phyloP scores from a whole-genome alignment of 1,284 basidiomycete species.

The Moesziomyces parantarcticus region DNA sequence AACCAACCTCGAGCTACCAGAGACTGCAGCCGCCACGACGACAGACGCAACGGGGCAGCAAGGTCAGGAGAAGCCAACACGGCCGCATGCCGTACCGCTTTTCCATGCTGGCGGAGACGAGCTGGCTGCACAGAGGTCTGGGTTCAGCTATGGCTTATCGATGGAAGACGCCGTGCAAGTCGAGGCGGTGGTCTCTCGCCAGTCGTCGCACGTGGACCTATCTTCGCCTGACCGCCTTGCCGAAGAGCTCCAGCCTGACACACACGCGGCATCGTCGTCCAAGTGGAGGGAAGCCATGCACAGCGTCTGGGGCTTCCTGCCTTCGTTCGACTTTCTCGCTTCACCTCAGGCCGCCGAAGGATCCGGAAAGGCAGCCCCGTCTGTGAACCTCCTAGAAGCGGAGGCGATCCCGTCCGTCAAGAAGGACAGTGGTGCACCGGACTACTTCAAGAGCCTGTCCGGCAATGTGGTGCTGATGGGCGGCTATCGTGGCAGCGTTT shows the following conservation, averaged over 20 bases:
- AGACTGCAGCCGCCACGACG: background rate
- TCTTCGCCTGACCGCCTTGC: slow-evolving; percentile 7
- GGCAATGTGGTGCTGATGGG: slow-evolving; percentile 67
- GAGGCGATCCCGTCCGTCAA: slow-evolving; percentile 50
- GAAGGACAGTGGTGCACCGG: slow-evolving; percentile 39
- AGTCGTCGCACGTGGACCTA: slow-evolving; percentile 18
- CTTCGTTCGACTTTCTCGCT: slow-evolving; percentile 26
- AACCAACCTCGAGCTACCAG: background rate
- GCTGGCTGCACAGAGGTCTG: slow-evolving; percentile 29
- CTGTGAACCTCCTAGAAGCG: slow-evolving; percentile 28
- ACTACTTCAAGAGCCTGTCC: slow-evolving; percentile 57
- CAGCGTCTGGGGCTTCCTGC: slow-evolving; percentile 43
- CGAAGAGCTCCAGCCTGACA: slow-evolving; percentile 6
- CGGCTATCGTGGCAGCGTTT: slow-evolving; percentile 65
- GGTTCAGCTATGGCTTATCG: slow-evolving; percentile 39
- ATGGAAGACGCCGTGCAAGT: slow-evolving; percentile 39
- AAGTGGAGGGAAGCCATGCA: slow-evolving; percentile 29
- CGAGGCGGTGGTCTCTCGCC: slow-evolving; percentile 39
- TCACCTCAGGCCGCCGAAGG: background rate
- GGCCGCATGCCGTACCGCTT: slow-evolving; percentile 23
- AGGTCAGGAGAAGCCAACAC: background rate
- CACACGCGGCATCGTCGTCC: slow-evolving; percentile 6
- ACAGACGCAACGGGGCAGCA: background rate
- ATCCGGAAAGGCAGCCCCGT: slow-evolving; percentile 1
- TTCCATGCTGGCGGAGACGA: slow-evolving; percentile 15